Evolutionary conservation across 805 yeast species (phyloP).

Genomic region (Teunomyces tritomae): DNA sequence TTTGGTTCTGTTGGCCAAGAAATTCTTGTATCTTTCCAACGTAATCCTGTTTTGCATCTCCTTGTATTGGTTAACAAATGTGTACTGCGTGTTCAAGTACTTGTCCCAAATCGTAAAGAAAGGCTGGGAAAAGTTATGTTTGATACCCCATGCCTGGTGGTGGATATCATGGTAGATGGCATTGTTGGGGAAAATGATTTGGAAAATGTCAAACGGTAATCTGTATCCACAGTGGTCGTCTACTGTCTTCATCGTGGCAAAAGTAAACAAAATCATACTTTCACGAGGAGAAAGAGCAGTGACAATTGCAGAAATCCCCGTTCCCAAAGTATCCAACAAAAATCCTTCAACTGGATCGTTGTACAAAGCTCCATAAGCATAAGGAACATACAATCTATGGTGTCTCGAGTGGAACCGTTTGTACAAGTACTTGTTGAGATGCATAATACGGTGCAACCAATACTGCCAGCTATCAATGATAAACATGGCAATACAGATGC

Average conservation of each 20-base stretch:
- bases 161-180: constrained; percentile 96
- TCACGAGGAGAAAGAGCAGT: constrained; percentile 75
- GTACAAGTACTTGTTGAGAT: constrained; percentile 72
- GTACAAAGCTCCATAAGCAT: constrained; percentile 94
- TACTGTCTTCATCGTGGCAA: constrained; percentile 93
- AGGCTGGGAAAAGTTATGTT: constrained; percentile 92
- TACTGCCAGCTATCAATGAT: constrained; percentile 96
- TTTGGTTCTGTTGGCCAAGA: constrained; percentile 40
- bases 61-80: constrained; percentile 58
- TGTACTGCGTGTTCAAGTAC: constrained; percentile 67
- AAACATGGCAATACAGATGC: constrained; percentile 60
- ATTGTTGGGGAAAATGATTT: constrained; percentile 87
- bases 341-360: constrained; percentile 95
- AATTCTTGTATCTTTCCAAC: constrained; percentile 61
- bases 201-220: constrained; percentile 88
- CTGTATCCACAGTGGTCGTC: constrained; percentile 99
- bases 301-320: constrained; percentile 73
- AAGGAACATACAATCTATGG: constrained; percentile 91
- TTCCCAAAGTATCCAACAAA: constrained; percentile 85
- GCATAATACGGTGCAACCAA: constrained; percentile 87
- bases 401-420: constrained; percentile 88
- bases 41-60: constrained; percentile 66
- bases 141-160: constrained; percentile 94
- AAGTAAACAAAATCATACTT: constrained; percentile 67
- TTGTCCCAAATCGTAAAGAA: constrained; percentile 94